Conservation (phyloP, 345 rosid genomes). For the Boechera divaricarpa region DNA sequence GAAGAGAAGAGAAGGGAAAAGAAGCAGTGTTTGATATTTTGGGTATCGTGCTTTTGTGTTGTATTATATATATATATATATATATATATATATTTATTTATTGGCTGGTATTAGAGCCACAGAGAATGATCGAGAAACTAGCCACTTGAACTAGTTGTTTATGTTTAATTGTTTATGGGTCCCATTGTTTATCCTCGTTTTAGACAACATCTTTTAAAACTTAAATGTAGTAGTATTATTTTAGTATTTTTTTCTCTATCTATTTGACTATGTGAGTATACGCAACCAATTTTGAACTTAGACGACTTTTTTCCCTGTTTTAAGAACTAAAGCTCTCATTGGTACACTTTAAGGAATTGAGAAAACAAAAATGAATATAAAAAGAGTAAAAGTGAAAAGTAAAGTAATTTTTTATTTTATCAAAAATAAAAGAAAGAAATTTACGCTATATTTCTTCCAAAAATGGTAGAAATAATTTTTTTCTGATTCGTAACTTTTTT, state of each 20-base stretch:
- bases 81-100: not conserved
- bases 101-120: not conserved
- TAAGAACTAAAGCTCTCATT: too few species aligned
- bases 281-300: slow-evolving; percentile 1
- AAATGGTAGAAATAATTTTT: too few species aligned
- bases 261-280: not conserved
- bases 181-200: slow-evolving; percentile 21
- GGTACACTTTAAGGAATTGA: too few species aligned
- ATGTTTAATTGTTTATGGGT: not conserved
- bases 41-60: slow-evolving; percentile 30
- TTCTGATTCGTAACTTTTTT: too few species aligned
- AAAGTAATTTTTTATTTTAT: too few species aligned
- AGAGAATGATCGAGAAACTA: slow-evolving; percentile 41
- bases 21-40: slow-evolving; percentile 12
- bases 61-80: not conserved
- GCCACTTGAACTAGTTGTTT: slow-evolving; percentile 39
- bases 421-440: too few species aligned
- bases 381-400: too few species aligned
- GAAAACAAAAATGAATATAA: too few species aligned
- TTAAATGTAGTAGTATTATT: not conserved
- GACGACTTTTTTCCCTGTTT: not conserved
- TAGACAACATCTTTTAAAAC: not conserved
- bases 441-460: too few species aligned
- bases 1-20: slow-evolving; percentile 27
- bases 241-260: not conserved